A percentile compares a stretch with the other conserved stretches of the same genome.
These are phyloP conservation scores for Verticillium albo-atrum DNA, from an alignment of 2,329 filamentous ascomycete genomes.

Conservation along the genomic window DNA sequence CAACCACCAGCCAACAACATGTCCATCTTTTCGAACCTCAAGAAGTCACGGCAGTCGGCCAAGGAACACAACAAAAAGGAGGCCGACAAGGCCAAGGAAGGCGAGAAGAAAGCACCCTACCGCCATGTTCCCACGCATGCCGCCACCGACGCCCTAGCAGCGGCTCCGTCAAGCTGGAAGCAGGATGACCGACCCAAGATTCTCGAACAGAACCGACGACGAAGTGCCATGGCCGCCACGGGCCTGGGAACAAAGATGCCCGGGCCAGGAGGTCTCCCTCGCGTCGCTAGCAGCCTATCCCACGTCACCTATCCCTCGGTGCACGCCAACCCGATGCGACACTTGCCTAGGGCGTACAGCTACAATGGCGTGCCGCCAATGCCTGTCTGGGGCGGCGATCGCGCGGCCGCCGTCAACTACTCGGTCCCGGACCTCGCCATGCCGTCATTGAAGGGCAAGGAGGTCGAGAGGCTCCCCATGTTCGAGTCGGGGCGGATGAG, in stretches of 20 bases:
- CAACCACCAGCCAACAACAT: constrained; percentile 25
- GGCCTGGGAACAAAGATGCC: constrained; percentile 32
- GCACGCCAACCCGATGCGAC: constrained; percentile 32
- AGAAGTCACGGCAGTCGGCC: constrained; percentile 46
- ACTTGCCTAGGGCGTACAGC: constrained; percentile 38
- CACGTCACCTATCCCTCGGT: constrained; percentile 41
- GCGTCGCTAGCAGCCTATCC: constrained; percentile 42
- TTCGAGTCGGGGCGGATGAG: constrained; percentile 28
- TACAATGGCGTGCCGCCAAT: constrained; percentile 31
- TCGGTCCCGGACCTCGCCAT: constrained; percentile 17
- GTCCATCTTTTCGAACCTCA: constrained; percentile 54
- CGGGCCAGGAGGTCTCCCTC: constrained; percentile 24
- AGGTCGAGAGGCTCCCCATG: constrained; percentile 26
- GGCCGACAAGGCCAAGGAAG: constrained; percentile 38
- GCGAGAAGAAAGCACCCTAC: constrained; percentile 30
- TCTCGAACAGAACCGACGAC: constrained; percentile 43
- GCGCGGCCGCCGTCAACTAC: constrained; percentile 24
- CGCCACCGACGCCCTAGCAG: constrained; percentile 51
- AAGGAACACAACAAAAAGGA: constrained; percentile 48
- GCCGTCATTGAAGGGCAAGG: constrained; percentile 37
- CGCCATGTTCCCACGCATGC: constrained; percentile 60
- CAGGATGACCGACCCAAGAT: constrained; percentile 41
- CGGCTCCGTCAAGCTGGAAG: constrained; percentile 48
- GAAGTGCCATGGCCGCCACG: constrained; percentile 42
- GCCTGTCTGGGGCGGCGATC: constrained; percentile 19